Conservation (phyloP, 306 rosid genomes). For the Prunus padus region DNA sequence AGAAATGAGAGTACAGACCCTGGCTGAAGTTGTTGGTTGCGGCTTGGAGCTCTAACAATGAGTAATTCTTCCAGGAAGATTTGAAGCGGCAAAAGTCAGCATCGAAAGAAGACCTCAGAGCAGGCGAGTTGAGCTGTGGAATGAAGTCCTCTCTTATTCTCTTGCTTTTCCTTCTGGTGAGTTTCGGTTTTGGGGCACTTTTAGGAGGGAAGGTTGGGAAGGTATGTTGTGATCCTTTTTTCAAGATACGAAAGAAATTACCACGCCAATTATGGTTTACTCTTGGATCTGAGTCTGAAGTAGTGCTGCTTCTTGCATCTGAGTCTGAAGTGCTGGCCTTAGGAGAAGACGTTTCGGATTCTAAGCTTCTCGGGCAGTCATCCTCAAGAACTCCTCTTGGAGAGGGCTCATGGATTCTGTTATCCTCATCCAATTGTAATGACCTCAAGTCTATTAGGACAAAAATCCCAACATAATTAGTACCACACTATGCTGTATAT, state of each 20-base stretch:
- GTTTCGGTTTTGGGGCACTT: conserved; percentile 59
- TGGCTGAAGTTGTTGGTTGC: conserved; percentile 79
- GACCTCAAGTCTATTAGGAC: conserved; percentile 43
- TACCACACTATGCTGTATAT: background rate
- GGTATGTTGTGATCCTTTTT: conserved; percentile 62
- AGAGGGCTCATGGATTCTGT: conserved; percentile 25
- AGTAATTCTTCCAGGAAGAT: conserved; percentile 80
- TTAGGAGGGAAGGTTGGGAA: conserved; percentile 57
- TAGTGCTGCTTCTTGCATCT: conserved; percentile 28
- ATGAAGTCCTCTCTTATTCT: conserved; percentile 61
- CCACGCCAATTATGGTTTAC: conserved; percentile 49
- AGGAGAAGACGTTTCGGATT: conserved; percentile 50
- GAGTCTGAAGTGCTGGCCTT: conserved; percentile 69
- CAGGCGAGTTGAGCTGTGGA: conserved; percentile 49
- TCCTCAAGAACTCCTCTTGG: conserved; percentile 29
- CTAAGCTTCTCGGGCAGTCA: conserved; percentile 39
- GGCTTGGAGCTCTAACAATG: conserved; percentile 51
- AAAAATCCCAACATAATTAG: conserved; percentile 6
- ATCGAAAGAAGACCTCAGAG: conserved; percentile 43
- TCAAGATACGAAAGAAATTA: conserved; percentile 56
- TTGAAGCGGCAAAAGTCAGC: conserved; percentile 57
- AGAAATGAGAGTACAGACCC: conserved; percentile 39
- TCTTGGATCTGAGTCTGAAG: conserved; percentile 51
- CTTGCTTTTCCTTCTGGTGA: conserved; percentile 72
- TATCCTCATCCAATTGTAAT: conserved; percentile 44